A percentile compares a stretch with the other conserved stretches of the same genome.
phyloP scores from a whole-genome alignment of 345 rosid genomes.

The Hibiscus tridactylites region DNA sequence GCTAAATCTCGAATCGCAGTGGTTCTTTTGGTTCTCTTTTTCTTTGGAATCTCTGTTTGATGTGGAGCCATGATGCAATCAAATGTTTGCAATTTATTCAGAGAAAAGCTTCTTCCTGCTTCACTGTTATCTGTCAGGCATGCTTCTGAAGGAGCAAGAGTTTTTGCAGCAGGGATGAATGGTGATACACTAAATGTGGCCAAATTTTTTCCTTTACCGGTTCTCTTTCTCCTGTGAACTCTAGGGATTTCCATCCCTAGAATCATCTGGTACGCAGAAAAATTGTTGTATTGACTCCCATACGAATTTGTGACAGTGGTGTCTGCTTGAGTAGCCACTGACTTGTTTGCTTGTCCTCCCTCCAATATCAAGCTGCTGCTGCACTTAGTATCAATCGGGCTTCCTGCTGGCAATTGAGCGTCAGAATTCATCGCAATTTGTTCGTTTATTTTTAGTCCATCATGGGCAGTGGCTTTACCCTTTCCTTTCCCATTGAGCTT shows the following conservation, averaged over 20 bases:
- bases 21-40: constrained; percentile 49
- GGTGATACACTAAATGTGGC: constrained; percentile 27
- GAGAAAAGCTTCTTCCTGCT: constrained; percentile 20
- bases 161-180: constrained; percentile 16
- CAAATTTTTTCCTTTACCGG: constrained; percentile 32
- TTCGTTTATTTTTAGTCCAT: constrained; percentile 7
- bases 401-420: constrained; percentile 11
- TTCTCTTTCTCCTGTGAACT: constrained; percentile 38
- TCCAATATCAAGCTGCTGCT: constrained; percentile 9
- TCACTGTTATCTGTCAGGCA: constrained; percentile 4
- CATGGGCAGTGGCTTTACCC: constrained; percentile 5
- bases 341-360: constrained; percentile 24
- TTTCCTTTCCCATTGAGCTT: background rate
- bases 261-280: constrained; percentile 23
- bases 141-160: constrained; percentile 10
- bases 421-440: constrained; percentile 7
- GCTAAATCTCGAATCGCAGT: constrained; percentile 33
- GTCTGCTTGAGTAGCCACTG: constrained; percentile 13
- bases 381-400: constrained; percentile 17
- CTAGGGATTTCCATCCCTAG: constrained; percentile 24
- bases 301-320: constrained; percentile 20
- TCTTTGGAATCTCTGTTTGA: constrained; percentile 31
- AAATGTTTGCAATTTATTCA: constrained; percentile 22
- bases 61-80: constrained; percentile 18
- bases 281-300: constrained; percentile 33